Conservation (phyloP, 345 rosid genomes). For the Eucalyptus camaldulensis region DNA sequence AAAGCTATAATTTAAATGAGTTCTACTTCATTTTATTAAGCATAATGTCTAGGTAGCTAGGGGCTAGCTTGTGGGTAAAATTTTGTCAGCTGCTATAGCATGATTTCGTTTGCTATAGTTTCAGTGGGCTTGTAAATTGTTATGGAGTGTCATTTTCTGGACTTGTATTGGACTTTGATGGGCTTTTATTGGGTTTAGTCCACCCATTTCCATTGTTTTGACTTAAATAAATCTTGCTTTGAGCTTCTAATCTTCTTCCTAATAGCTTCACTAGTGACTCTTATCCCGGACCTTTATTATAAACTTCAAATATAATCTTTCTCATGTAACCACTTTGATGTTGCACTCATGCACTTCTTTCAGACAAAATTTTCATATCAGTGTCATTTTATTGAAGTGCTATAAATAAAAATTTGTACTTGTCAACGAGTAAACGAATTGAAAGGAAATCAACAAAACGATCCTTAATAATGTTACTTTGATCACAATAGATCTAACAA, state of each 20-base stretch:
- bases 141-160: background rate
- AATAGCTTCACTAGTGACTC: background rate
- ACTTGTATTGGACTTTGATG: background rate
- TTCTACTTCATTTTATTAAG: background rate
- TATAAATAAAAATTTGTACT: background rate
- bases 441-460: background rate
- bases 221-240: background rate
- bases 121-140: background rate
- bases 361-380: fast-evolving
- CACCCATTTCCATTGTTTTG: background rate
- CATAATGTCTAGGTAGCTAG: background rate
- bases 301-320: background rate
- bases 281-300: background rate
- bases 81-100: background rate
- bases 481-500: background rate
- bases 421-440: background rate
- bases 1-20: background rate
- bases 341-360: background rate
- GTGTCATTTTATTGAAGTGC: background rate
- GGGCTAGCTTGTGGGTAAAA: background rate
- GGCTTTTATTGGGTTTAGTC: background rate
- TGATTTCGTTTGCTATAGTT: background rate
- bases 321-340: background rate
- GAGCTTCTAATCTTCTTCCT: background rate
- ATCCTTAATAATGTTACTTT: background rate